Evolutionary conservation across 208 protist genomes (phyloP), one percentile per base, ranked within the genome.

Genomic region (Borovskyia barvae): DNA sequence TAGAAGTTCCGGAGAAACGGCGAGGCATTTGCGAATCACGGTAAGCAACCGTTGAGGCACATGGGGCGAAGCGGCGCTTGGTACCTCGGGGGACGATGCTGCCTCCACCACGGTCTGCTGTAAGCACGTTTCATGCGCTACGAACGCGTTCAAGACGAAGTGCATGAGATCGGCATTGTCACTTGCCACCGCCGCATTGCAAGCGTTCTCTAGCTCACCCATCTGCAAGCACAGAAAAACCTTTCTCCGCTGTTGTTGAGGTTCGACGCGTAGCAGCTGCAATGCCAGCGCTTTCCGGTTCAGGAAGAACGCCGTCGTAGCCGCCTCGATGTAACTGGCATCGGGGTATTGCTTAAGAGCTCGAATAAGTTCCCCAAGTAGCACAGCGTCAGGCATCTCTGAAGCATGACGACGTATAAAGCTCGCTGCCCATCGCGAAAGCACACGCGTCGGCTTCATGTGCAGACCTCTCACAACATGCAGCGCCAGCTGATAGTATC

Each of bases 401-500:
- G 46, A 48, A 0, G 35, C 41, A 49, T 50, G 39, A 2, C 54
- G 55, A 1, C 52, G 54, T 9, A 45, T 37, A 8, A 42, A 47
- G 47, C 54, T 53, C 15, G 57, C 39, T 37, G 59, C 65, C 68
- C 78, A 80, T 28, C 58, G 36, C 4, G 67, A 59, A 15, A 85
- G 43, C 30, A 75, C 52, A 2, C 57, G 52, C 2, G 43, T 28
- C 22, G 66, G n/a, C 41, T 54, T 70, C 58, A 68, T 66, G 37
- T 55, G 43, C 35, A 81, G 25, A 8, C 63, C 46, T 8, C 43
- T 40, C 40, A 59, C 52, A 1, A 85, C 67, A 45, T 73, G 66
- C 28, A 85, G 55, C 11, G 74, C 78, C n/a, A 79, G 56, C 36
- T 76, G 74, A 51, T 73, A 78, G 52, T 65, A 51, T 12, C 66